These are phyloP conservation scores for Metschnikowia sp. DNA, from an alignment of 805 yeast species.

Conservation along the genomic window DNA sequence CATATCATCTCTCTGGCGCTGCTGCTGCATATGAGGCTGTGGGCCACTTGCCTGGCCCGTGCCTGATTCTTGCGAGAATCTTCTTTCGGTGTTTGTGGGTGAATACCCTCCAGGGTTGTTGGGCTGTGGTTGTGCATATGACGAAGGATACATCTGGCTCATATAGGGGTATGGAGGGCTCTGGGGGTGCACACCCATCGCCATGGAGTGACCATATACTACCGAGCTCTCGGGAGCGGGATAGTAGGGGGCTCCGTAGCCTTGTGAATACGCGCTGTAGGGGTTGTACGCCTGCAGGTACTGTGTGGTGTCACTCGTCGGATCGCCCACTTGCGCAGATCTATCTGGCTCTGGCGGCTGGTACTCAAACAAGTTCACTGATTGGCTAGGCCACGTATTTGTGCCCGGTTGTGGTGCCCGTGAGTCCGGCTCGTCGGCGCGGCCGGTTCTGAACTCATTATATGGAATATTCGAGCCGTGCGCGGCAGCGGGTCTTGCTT, in stretches of 20 bases:
- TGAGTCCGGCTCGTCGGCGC: neutral
- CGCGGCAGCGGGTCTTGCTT: too few species aligned
- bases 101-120: neutral
- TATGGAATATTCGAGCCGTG: neutral
- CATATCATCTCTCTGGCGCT: neutral
- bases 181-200: constrained; percentile 1
- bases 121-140: neutral
- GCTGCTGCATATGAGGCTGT: neutral
- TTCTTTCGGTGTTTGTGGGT: neutral
- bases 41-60: neutral
- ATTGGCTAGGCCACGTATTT: neutral
- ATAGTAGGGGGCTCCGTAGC: constrained; percentile 1
- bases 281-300: constrained; percentile 1
- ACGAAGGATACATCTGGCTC: constrained; percentile 1
- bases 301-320: neutral
- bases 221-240: constrained; percentile 2
- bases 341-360: neutral
- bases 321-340: too few species aligned
- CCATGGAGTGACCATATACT: constrained; percentile 4
- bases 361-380: constrained; percentile 1
- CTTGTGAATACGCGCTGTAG: constrained; percentile 1
- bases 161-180: constrained; percentile 7
- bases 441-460: neutral
- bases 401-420: neutral
- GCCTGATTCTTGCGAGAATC: neutral